A percentile compares a stretch with the other conserved stretches of the same genome.
Evolutionary conservation across 805 yeast species (phyloP).

Genomic region (Wickerhamomyces alni): DNA sequence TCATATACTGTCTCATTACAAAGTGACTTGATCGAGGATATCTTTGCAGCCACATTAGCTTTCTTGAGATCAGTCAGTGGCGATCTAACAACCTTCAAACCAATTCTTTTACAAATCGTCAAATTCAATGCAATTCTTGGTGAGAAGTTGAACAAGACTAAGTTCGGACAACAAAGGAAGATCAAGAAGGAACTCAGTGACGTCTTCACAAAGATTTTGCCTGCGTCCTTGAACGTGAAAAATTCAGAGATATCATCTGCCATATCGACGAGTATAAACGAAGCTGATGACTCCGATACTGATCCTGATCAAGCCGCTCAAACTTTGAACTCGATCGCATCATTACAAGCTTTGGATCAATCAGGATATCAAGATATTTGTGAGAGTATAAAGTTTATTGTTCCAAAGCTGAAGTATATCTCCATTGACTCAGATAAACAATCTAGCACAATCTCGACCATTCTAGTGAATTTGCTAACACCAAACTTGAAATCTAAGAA

Average conservation of each 20-base stretch:
- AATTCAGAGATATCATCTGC: conserved; percentile 15
- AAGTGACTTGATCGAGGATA: conserved; percentile 72
- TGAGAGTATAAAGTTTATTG: conserved; percentile 32
- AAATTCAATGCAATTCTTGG: conserved; percentile 47
- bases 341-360: conserved; percentile 2
- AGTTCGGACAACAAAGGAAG: conserved; percentile 56
- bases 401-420: conserved; percentile 18
- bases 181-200: conserved; percentile 51
- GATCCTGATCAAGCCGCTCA: background rate
- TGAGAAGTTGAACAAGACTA: conserved; percentile 48
- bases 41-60: conserved; percentile 52
- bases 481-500: conserved; percentile 47
- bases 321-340: background rate
- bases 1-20: conserved; percentile 63
- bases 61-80: conserved; percentile 57
- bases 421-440: conserved; percentile 58
- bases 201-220: conserved; percentile 31
- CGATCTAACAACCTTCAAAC: conserved; percentile 40
- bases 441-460: conserved; percentile 38
- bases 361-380: conserved; percentile 38
- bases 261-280: conserved; percentile 5
- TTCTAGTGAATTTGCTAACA: conserved; percentile 46
- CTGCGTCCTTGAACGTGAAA: conserved; percentile 23
- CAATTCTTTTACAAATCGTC: conserved; percentile 47
- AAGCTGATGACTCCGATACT: conserved; percentile 5